Evolutionary conservation across 805 yeast genomes (phyloP), one percentile per base, ranked within the genome.

Genomic region (Isabelozyma pseudorhagii): DNA sequence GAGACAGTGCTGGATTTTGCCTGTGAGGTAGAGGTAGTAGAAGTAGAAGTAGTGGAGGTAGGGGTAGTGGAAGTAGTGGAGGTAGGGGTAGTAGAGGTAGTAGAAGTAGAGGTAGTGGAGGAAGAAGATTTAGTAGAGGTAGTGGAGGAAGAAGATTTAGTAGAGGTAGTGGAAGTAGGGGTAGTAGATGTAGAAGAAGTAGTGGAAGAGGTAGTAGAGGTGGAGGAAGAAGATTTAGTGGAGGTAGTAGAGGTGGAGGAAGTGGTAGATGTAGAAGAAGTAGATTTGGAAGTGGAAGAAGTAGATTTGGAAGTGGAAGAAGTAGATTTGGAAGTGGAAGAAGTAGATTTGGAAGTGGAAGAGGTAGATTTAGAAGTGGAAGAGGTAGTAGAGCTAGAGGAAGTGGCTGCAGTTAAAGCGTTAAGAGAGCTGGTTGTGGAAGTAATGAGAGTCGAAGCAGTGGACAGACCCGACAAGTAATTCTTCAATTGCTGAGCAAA

Each of bases 401-500:
- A 21, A 21, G 48, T 44, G 9, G 51, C 44, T 5, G 41, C 13
- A 10, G 17, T 11, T 11, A 11, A 9, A 17, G 49, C 31, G 8
- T 14, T 27, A 21, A 40, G 15, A 10, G 44, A 17, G 17, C 39
- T 38, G 3, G 54, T 40, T 13, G 56, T 43, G 15, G 49, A 31
- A 27, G 50, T 44, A 6, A 43, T 29, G 10, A 50, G 21, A n/a
- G 48, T 28, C 2, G 47, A 27, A 3, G 46, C 38, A 14, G 51
- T 17, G 3, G 45, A 17, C 17, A 47, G 48, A 28, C 57, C 59
- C 11, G 62, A 64, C 54, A 82, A 63, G 41, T 78, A 60, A 27
- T 63, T 51, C 62, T 80, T 79, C 64, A 82, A 61, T 39, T 68
- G 71, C 31, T 76, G 51, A 14, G 58, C 62, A 54, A 53, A 67